Conservation (phyloP, 345 rosid species). For the Brassica napus region DNA sequence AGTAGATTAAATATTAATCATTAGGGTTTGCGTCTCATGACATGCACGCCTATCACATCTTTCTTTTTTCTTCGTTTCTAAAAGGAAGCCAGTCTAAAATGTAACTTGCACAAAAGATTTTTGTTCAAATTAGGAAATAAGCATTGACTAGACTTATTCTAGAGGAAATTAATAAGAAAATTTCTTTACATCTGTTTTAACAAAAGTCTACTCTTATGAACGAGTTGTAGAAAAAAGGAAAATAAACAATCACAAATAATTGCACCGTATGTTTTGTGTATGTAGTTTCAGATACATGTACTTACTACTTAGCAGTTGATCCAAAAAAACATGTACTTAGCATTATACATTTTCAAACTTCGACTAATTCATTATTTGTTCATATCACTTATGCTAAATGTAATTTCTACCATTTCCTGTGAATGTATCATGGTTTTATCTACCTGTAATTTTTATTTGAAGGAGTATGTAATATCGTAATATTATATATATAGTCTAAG, state of each 20-base stretch:
- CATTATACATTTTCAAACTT: neutral
- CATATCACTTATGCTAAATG: neutral
- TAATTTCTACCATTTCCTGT: neutral
- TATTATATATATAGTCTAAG: neutral
- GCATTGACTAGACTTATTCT: slow-evolving; percentile 25
- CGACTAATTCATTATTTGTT: neutral
- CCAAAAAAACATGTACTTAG: neutral
- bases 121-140: slow-evolving; percentile 17
- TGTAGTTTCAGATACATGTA: neutral
- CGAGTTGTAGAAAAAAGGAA: neutral
- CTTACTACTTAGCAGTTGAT: too few species aligned
- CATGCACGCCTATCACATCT: slow-evolving; percentile 37
- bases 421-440: neutral
- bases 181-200: neutral
- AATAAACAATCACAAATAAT: neutral
- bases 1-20: neutral
- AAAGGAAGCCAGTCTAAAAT: neutral
- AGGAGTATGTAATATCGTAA: neutral
- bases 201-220: slow-evolving; percentile 31
- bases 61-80: slow-evolving; percentile 17
- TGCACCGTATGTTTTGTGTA: neutral
- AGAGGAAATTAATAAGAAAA: neutral
- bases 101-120: neutral
- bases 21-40: slow-evolving; percentile 43
- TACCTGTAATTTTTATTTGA: neutral